A percentile compares a stretch with the other conserved stretches of the same genome.
phyloP scores from a whole-genome alignment of 306 rosid genomes.

The Cucumis cinereus region DNA sequence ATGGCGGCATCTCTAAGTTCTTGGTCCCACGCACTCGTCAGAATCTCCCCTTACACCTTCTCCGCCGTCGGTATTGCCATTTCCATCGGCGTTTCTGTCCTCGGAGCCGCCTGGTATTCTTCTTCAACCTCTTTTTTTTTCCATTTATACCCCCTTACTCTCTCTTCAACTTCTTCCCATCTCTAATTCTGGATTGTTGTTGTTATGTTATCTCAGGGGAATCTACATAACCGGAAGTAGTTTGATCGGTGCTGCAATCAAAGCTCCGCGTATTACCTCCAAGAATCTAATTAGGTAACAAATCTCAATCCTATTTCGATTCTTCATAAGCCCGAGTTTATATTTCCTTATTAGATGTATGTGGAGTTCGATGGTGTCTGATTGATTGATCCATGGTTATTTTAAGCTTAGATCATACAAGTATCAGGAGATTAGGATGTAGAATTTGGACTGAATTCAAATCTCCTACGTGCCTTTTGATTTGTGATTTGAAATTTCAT shows the following conservation, averaged over 20 bases:
- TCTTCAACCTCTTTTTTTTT: background rate
- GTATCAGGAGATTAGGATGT: background rate
- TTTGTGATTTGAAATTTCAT: no score
- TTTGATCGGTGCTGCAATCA: conserved; percentile 95
- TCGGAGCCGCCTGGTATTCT: conserved; percentile 46
- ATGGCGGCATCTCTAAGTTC: conserved; percentile 18
- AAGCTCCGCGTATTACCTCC: conserved; percentile 90
- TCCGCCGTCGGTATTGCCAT: conserved; percentile 41
- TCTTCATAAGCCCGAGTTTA: background rate
- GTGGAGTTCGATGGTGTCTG: background rate
- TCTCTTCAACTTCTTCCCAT: background rate
- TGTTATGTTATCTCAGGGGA: conserved; percentile 41
- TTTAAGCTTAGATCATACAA: background rate
- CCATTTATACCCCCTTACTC: background rate
- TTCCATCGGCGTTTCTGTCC: conserved; percentile 41
- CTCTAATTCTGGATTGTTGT: background rate
- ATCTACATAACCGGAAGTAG: conserved; percentile 94
- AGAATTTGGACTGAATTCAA: background rate
- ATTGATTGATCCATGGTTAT: background rate
- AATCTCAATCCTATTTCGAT: background rate
- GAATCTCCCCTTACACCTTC: conserved; percentile 46
- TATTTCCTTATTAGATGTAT: background rate
- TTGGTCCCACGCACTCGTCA: conserved; percentile 38
- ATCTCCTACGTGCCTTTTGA: no score
- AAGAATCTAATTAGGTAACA: conserved; percentile 79